Evolutionary conservation across 1,284 basidiomycete genomes (phyloP).

Genomic region (Trichosporon faecale): DNA sequence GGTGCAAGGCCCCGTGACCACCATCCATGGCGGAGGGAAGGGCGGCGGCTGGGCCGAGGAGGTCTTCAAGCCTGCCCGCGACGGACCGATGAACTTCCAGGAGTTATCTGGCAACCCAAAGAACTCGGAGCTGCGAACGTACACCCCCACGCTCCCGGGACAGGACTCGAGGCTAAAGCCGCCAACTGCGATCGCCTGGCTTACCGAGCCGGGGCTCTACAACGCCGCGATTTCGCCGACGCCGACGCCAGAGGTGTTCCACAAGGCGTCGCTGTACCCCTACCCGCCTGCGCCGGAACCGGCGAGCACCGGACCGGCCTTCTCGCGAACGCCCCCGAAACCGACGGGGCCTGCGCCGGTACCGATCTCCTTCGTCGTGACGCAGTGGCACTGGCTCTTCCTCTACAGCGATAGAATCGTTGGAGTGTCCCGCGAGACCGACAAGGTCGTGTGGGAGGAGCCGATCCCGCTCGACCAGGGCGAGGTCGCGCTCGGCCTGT

Average conservation of each 20-base stretch:
- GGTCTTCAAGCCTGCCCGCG: constrained; percentile 69
- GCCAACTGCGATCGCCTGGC: constrained; percentile 76
- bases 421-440: constrained; percentile 75
- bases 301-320: not conserved
- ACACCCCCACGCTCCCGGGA: constrained; percentile 62
- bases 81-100: constrained; percentile 74
- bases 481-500: constrained; percentile 69
- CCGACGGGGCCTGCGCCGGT: constrained; percentile 55
- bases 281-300: constrained; percentile 60
- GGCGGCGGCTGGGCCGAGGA: constrained; percentile 69
- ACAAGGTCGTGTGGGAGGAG: constrained; percentile 81
- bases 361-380: constrained; percentile 69
- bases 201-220: constrained; percentile 85
- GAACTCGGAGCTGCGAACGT: constrained; percentile 74
- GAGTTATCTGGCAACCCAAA: constrained; percentile 75
- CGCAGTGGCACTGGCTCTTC: constrained; percentile 88
- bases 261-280: constrained; percentile 49
- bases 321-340: not conserved
- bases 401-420: constrained; percentile 77
- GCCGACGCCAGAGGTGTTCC: constrained; percentile 36
- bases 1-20: constrained; percentile 63
- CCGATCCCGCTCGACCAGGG: constrained; percentile 64
- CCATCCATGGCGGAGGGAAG: constrained; percentile 37
- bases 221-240: constrained; percentile 59
- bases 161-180: constrained; percentile 50